A percentile compares a stretch with the other conserved stretches of the same genome.
Evolutionary conservation across 768 basidiomycete genomes (phyloP).

Genomic region (Hysterangium stoloniferum): DNA sequence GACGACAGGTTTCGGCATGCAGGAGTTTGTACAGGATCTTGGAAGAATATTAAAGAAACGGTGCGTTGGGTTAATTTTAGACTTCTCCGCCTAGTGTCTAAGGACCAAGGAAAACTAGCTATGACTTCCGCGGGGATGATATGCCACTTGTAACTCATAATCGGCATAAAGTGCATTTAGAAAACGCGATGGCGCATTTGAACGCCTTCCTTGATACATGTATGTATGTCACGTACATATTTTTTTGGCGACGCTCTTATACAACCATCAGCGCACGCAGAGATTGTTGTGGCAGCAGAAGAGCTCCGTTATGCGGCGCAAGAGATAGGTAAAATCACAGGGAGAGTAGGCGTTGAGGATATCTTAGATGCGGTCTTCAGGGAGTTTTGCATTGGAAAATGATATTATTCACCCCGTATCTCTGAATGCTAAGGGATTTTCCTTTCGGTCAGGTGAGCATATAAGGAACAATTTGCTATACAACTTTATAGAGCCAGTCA

Average conservation of each 20-base stretch:
- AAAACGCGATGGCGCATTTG: constrained; percentile 53
- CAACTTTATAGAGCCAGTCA: too few species aligned
- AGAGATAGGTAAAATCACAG: constrained; percentile 80
- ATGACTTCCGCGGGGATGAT: constrained; percentile 21
- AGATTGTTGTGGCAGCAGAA: constrained; percentile 78
- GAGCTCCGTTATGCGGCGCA: constrained; percentile 80
- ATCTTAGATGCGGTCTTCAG: constrained; percentile 75
- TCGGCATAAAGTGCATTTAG: constrained; percentile 71
- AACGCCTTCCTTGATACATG: constrained; percentile 49
- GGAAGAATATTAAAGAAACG: constrained; percentile 39
- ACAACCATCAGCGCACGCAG: constrained; percentile 41
- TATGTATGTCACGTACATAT: constrained; percentile 18
- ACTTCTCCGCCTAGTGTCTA: neutral
- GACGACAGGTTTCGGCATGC: constrained; percentile 46
- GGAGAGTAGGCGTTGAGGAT: constrained; percentile 75
- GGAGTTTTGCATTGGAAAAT: constrained; percentile 90
- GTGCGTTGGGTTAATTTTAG: too few species aligned
- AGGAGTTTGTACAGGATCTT: constrained; percentile 53
- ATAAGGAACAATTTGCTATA: too few species aligned
- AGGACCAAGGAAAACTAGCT: constrained; percentile 14
- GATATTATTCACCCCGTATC: constrained; percentile 12
- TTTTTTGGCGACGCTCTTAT: neutral
- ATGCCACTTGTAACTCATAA: constrained; percentile 70
- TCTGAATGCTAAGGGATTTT: too few species aligned
- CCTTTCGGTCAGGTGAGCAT: too few species aligned